Conservation (phyloP, 768 basidiomycete genomes). For the Kwoniella dendrophila region DNA sequence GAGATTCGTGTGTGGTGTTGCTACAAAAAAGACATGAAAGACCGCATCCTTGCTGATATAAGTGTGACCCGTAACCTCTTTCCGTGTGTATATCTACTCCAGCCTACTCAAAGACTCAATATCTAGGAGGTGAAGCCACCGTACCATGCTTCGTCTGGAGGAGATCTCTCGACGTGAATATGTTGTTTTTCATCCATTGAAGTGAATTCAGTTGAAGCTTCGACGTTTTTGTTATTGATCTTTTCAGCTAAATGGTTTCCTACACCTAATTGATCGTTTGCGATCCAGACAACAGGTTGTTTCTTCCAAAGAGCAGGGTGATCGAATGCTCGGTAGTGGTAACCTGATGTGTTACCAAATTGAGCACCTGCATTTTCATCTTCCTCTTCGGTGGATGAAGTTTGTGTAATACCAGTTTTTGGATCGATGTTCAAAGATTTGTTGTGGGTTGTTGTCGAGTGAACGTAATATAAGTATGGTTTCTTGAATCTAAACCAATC, state of each 20-base stretch:
- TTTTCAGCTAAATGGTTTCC: slow-evolving; percentile 50
- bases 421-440: slow-evolving; percentile 19
- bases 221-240: slow-evolving; percentile 47
- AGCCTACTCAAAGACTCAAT: too few relatives aligned
- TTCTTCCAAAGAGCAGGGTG: slow-evolving; percentile 57
- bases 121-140: slow-evolving; percentile 45
- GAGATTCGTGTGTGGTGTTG: too few relatives aligned
- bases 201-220: slow-evolving; percentile 51
- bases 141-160: slow-evolving; percentile 56
- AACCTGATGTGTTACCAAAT: slow-evolving; percentile 51
- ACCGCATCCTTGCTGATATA: too few relatives aligned
- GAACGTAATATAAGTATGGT: slow-evolving; percentile 43
- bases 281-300: slow-evolving; percentile 56
- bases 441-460: slow-evolving; percentile 34
- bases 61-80: too few relatives aligned
- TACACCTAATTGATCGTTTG: slow-evolving; percentile 53
- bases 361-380: slow-evolving; percentile 43
- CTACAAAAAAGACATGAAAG: too few relatives aligned
- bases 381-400: slow-evolving; percentile 28
- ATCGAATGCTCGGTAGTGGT: slow-evolving; percentile 55
- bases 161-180: slow-evolving; percentile 41
- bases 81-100: too few relatives aligned
- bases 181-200: slow-evolving; percentile 51
- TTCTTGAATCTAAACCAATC: slow-evolving; percentile 50
- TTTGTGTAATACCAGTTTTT: slow-evolving; percentile 17